A percentile compares a stretch with the other conserved stretches of the same genome.
phyloP scores from a whole-genome alignment of 805 yeast species.

The Debaryomyces maramus region DNA sequence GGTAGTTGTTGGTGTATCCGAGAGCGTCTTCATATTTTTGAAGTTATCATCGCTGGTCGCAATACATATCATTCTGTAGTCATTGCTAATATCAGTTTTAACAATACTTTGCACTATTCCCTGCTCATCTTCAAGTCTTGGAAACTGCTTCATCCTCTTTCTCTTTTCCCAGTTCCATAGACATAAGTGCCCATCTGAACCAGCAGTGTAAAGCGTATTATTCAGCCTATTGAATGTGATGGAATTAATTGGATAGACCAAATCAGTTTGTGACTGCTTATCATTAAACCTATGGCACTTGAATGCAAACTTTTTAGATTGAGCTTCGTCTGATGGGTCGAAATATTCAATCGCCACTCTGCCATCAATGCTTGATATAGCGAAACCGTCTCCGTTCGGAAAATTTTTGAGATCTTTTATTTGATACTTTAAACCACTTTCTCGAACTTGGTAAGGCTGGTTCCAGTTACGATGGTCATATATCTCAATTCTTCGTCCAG shows the following conservation, averaged over 20 bases:
- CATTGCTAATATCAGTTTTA: conserved; percentile 19
- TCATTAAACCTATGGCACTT: conserved; percentile 66
- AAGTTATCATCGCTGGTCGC: conserved; percentile 46
- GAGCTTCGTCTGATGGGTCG: conserved; percentile 45
- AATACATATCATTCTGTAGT: conserved; percentile 27
- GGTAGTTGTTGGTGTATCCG: conserved; percentile 7
- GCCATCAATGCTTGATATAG: conserved; percentile 77
- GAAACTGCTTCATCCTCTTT: conserved; percentile 45
- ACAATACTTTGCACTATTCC: conserved; percentile 23
- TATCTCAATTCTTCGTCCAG: conserved; percentile 52
- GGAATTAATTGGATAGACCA: conserved; percentile 54
- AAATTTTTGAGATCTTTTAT: conserved; percentile 55
- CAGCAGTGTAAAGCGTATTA: conserved; percentile 49
- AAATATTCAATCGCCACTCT: conserved; percentile 73
- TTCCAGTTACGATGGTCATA: conserved; percentile 53
- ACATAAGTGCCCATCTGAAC: conserved; percentile 51
- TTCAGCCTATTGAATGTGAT: conserved; percentile 40
- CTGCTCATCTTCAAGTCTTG: conserved; percentile 21
- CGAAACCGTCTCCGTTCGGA: conserved; percentile 58
- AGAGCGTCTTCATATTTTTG: conserved; percentile 20
- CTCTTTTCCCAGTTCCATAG: conserved; percentile 50
- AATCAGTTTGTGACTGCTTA: conserved; percentile 41
- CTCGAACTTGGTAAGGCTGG: conserved; percentile 51
- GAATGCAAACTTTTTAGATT: conserved; percentile 66
- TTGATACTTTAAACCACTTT: conserved; percentile 67